phyloP scores from a whole-genome alignment of 805 yeast species.

The Candida cerambycidarum region DNA sequence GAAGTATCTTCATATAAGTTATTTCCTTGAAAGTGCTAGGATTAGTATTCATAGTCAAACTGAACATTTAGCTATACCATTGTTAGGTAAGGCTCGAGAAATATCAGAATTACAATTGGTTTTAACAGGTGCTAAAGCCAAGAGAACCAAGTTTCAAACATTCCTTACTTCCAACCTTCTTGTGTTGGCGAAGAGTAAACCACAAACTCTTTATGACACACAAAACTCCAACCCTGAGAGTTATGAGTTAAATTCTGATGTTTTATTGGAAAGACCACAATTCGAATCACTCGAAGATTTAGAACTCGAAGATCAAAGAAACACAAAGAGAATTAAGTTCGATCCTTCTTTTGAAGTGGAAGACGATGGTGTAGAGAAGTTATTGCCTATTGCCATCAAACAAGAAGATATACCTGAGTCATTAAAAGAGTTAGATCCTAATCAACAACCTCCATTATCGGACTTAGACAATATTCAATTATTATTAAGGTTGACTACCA shows the following conservation, averaged over 20 bases:
- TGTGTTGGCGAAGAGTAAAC: constrained; percentile 63
- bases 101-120: constrained; percentile 61
- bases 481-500: constrained; percentile 61
- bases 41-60: constrained; percentile 59
- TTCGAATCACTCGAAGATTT: constrained; percentile 60
- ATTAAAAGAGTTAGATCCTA: constrained; percentile 66
- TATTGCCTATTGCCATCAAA: constrained; percentile 63
- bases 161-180: constrained; percentile 71
- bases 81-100: constrained; percentile 54
- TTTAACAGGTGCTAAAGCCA: constrained; percentile 86
- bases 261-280: constrained; percentile 71
- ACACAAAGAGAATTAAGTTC: constrained; percentile 38
- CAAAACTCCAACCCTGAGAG: constrained; percentile 45
- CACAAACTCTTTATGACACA: constrained; percentile 20
- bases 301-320: constrained; percentile 34
- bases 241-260: constrained; percentile 69
- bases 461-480: constrained; percentile 75
- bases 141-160: constrained; percentile 79
- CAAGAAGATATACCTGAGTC: constrained; percentile 62
- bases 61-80: constrained; percentile 59
- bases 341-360: constrained; percentile 31
- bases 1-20: constrained; percentile 44
- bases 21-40: constrained; percentile 68
- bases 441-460: constrained; percentile 70
- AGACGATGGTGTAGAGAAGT: constrained; percentile 21